These are phyloP conservation scores for Phlegmacium glaucopus DNA, from an alignment of 768 basidiomycete genomes.

Conservation along the genomic window DNA sequence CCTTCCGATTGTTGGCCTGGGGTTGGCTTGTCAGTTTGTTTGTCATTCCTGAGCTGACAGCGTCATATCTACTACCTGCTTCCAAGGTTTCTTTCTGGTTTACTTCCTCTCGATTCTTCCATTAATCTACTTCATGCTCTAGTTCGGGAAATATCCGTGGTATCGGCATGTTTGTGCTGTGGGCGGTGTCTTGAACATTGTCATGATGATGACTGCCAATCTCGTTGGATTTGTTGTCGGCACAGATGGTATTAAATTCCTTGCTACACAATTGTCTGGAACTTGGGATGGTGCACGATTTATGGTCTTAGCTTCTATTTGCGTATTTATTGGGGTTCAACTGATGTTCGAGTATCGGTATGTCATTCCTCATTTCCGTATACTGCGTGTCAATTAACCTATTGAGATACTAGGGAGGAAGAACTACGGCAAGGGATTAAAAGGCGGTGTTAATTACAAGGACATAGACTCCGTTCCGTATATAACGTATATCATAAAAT, in stretches of 20 bases:
- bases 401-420: constrained; percentile 54
- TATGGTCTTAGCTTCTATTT: constrained; percentile 51
- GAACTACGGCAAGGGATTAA: constrained; percentile 64
- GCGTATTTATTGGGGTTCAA: constrained; percentile 80
- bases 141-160: constrained; percentile 75
- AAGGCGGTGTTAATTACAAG: constrained; percentile 3
- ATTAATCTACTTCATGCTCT: background rate
- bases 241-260: constrained; percentile 69
- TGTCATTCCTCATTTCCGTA: constrained; percentile 21
- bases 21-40: constrained; percentile 95
- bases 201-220: constrained; percentile 91
- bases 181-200: constrained; percentile 79
- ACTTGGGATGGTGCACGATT: constrained; percentile 70
- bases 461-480: background rate
- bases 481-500: background rate
- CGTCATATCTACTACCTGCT: constrained; percentile 54
- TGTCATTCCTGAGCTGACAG: constrained; percentile 80
- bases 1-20: constrained; percentile 86
- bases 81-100: constrained; percentile 45
- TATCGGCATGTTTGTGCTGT: constrained; percentile 82
- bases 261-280: constrained; percentile 58
- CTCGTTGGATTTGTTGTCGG: constrained; percentile 95
- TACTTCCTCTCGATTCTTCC: background rate
- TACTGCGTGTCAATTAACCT: background rate
- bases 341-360: constrained; percentile 96